Conservation (phyloP, 1,139 yeast species). For the Protomyces inouyei region DNA sequence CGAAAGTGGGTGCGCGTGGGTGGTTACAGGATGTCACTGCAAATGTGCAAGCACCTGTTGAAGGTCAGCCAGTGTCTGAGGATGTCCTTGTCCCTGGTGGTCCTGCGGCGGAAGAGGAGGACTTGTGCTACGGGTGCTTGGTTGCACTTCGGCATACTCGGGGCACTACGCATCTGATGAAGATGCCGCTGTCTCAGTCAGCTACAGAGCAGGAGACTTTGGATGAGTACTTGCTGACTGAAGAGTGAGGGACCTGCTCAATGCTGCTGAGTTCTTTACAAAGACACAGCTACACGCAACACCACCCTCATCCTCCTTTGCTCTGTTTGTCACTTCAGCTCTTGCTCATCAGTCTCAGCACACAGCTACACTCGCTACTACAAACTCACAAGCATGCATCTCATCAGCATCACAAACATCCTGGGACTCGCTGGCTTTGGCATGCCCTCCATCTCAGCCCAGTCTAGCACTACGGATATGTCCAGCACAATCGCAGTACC, state of each 20-base stretch:
- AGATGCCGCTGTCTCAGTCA: background rate
- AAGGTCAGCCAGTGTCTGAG: background rate
- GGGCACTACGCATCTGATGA: background rate
- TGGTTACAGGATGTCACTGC: conserved; percentile 79
- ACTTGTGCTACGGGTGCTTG: conserved; percentile 18
- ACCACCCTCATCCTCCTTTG: too few species aligned
- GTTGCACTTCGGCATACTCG: conserved; percentile 5
- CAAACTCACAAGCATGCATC: too few species aligned
- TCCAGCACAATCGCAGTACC: too few species aligned
- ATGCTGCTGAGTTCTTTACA: too few species aligned
- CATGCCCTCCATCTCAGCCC: too few species aligned
- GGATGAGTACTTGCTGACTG: background rate
- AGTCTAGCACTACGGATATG: too few species aligned
- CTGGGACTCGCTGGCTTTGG: too few species aligned
- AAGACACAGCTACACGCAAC: too few species aligned
- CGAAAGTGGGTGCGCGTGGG: conserved; percentile 40
- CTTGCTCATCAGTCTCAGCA: too few species aligned
- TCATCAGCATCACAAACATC: too few species aligned
- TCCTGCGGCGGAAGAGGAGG: background rate
- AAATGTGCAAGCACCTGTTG: conserved; percentile 45
- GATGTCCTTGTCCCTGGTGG: background rate
- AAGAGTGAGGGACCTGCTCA: background rate
- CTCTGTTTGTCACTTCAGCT: too few species aligned
- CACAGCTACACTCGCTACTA: too few species aligned
- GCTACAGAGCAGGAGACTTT: background rate